phyloP scores from a whole-genome alignment of 1,139 yeast genomes.

The Hanseniaspora gamundiae region DNA sequence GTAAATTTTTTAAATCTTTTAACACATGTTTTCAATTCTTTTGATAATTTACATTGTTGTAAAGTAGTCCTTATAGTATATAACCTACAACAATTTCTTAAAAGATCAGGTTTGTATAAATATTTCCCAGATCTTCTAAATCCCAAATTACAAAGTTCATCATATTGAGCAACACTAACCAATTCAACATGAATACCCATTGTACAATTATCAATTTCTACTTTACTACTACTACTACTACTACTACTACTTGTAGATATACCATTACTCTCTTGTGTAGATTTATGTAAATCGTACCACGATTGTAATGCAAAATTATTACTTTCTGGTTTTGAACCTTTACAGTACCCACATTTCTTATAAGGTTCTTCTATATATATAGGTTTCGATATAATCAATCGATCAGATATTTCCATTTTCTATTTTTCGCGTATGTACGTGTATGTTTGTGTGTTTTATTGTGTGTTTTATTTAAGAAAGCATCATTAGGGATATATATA shows the following conservation, averaged over 20 bases:
- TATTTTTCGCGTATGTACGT: background rate
- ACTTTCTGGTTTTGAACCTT: constrained; percentile 30
- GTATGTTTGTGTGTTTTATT: too few relatives aligned
- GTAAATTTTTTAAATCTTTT: constrained; percentile 42
- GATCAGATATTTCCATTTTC: constrained; percentile 1
- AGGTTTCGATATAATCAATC: constrained; percentile 25
- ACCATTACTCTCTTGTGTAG: background rate
- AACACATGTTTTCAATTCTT: constrained; percentile 55
- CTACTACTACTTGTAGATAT: background rate
- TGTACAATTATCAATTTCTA: constrained; percentile 21
- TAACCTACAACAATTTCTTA: constrained; percentile 69
- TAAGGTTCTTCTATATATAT: constrained; percentile 25
- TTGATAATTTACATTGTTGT: constrained; percentile 34
- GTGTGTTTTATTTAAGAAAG: too few relatives aligned
- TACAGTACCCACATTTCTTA: constrained; percentile 52
- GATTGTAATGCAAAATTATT: constrained; percentile 30
- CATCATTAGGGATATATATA: too few relatives aligned
- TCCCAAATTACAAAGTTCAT: constrained; percentile 54
- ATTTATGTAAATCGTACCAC: constrained; percentile 12
- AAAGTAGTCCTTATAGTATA: constrained; percentile 63
- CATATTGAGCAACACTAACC: constrained; percentile 45
- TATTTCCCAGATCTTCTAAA: constrained; percentile 70
- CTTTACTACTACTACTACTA: constrained; percentile 3
- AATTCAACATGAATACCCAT: constrained; percentile 39
- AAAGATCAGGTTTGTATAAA: constrained; percentile 60